Evolutionary conservation across 371 early-diverging fungal genomes (phyloP).

Genomic region (Apophysomyces elegans): DNA sequence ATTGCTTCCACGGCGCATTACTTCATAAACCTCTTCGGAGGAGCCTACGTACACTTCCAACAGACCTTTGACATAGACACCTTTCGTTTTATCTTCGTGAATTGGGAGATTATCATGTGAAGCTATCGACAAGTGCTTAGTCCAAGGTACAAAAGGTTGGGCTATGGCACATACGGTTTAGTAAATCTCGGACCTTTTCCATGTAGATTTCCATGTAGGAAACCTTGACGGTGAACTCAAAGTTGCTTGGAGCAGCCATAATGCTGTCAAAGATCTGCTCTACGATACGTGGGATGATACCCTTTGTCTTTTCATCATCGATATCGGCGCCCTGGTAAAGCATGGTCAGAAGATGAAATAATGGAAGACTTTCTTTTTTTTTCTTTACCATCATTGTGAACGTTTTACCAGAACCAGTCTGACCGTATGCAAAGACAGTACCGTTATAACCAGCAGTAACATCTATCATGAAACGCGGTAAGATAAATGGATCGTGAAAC

Average conservation of each 20-base stretch:
- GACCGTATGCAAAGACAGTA: slow-evolving; percentile 98
- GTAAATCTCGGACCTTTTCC: slow-evolving; percentile 96
- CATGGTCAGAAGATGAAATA: slow-evolving; percentile 50
- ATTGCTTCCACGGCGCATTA: slow-evolving; percentile 88
- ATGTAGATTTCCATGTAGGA: slow-evolving; percentile 99
- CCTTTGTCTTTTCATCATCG: slow-evolving; percentile 85
- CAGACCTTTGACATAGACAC: slow-evolving; percentile 96
- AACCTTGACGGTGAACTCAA: slow-evolving; percentile 91
- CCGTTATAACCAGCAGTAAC: slow-evolving; percentile 89
- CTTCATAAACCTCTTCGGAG: slow-evolving; percentile 92
- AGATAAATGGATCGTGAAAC: background rate
- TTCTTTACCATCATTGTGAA: slow-evolving; percentile 94
- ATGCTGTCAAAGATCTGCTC: slow-evolving; percentile 89
- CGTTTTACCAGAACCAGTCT: slow-evolving; percentile 98
- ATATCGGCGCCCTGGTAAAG: slow-evolving; percentile 88
- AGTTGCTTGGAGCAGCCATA: slow-evolving; percentile 77
- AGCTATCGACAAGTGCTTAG: slow-evolving; percentile 46
- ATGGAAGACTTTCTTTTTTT: slow-evolving; percentile 1
- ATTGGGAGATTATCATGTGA: slow-evolving; percentile 87
- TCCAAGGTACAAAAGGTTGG: background rate
- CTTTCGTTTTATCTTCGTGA: slow-evolving; percentile 92
- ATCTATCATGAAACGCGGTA: slow-evolving; percentile 31
- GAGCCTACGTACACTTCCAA: slow-evolving; percentile 92
- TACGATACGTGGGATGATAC: slow-evolving; percentile 92
- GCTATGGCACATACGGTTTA: slow-evolving; percentile 70